Evolutionary conservation across 2,329 filamentous ascomycete genomes (phyloP).

Genomic region (Xylariaceae sp.): DNA sequence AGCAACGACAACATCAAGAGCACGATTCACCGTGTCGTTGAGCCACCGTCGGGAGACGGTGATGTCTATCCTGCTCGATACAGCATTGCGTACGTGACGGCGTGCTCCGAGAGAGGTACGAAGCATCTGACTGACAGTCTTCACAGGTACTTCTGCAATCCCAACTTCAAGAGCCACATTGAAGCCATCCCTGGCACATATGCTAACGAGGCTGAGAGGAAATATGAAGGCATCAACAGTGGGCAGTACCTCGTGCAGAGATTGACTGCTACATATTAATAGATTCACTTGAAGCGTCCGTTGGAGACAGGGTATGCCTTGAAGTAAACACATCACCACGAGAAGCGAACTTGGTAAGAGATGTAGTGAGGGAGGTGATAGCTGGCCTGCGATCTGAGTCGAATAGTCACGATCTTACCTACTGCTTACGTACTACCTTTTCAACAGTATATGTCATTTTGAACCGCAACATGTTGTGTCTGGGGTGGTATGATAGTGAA

Average conservation of each 20-base stretch:
- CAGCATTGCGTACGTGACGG: slow-evolving; percentile 66
- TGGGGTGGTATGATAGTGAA: too few species aligned
- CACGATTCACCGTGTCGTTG: slow-evolving; percentile 84
- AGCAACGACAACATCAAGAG: slow-evolving; percentile 89
- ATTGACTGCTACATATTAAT: slow-evolving; percentile 66
- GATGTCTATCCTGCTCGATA: slow-evolving; percentile 71
- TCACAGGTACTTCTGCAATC: slow-evolving; percentile 77
- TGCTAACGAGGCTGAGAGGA: slow-evolving; percentile 60
- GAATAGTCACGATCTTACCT: too few species aligned
- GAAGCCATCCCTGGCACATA: slow-evolving; percentile 80
- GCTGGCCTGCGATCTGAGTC: too few species aligned
- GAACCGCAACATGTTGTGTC: too few species aligned
- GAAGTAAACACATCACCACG: too few species aligned
- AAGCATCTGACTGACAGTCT: slow-evolving; percentile 1
- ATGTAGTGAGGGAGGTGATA: too few species aligned
- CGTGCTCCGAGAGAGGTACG: not conserved
- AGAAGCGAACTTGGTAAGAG: too few species aligned
- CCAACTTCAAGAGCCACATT: slow-evolving; percentile 71
- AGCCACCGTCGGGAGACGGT: slow-evolving; percentile 61
- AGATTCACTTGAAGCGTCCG: too few species aligned
- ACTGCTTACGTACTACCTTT: too few species aligned
- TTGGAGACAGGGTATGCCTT: too few species aligned
- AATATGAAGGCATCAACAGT: slow-evolving; percentile 73
- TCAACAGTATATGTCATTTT: too few species aligned
- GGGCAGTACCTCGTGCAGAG: slow-evolving; percentile 79